Conservation (phyloP, 805 yeast species). For the Wickerhamia fluorescens region DNA sequence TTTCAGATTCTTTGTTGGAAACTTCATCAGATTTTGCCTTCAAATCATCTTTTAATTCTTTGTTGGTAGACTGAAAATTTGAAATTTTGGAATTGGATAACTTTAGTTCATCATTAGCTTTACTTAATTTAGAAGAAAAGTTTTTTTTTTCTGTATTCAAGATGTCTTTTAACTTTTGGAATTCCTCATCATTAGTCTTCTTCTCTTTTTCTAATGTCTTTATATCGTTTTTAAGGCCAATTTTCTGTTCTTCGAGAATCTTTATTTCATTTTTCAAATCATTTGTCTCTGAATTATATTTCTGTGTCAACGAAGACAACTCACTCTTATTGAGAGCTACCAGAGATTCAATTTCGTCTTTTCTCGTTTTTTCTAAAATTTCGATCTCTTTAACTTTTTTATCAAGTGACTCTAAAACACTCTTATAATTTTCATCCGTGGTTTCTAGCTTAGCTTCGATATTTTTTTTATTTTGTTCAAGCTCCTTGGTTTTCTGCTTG, state of each 20-base stretch:
- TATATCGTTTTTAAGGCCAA: not conserved
- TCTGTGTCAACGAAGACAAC: too few relatives aligned
- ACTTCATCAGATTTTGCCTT: not conserved
- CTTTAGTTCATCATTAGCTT: not conserved
- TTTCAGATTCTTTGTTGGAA: not conserved
- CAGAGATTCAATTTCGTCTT: too few relatives aligned
- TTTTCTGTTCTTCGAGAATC: not conserved
- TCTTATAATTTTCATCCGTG: too few relatives aligned
- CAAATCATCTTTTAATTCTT: conserved; percentile 1
- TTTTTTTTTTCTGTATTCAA: not conserved
- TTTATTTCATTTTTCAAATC: too few relatives aligned
- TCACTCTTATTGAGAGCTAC: too few relatives aligned
- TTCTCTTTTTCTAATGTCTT: not conserved
- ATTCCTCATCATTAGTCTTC: too few relatives aligned
- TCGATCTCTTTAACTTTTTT: too few relatives aligned
- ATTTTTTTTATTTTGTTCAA: not conserved
- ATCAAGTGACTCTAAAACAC: conserved; percentile 1
- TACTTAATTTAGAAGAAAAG: not conserved
- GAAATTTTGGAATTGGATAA: not conserved
- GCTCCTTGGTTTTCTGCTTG: not conserved
- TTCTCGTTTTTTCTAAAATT: too few relatives aligned
- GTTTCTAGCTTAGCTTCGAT: too few relatives aligned
- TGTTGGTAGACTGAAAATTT: not conserved
- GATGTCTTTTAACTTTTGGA: not conserved
- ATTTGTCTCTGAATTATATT: not conserved